Base-by-base conservation (phyloP, 768 basidiomycete genomes). In the Tulasnella calospora region DNA sequence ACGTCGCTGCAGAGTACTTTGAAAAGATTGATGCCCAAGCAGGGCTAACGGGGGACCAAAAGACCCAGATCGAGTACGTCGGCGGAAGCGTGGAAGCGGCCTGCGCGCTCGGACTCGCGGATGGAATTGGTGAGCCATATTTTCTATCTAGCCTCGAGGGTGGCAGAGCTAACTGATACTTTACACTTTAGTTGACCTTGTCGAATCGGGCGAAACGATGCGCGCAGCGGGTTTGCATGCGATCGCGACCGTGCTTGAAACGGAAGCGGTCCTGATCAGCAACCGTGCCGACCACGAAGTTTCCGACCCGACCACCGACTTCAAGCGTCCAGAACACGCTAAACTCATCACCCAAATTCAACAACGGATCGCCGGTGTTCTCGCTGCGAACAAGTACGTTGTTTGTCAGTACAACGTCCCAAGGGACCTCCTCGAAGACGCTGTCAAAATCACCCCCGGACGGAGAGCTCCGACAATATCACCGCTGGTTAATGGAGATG, bases 121-220 rank as follows among this genome's bases (percentile, higher is more conserved):
- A 99, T 84, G 98, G 96, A 10, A 98, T 99, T 78, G 94, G 95
- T 95, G 81, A 82, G 91, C 85, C 12, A 4, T 2, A 36, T n/a
- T 67, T 57, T 61, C 0, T 33, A 30, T 15, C 33, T 47, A 27
- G 30, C 17, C 38, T 17, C 13, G 13, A 35, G 3, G 33, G 19
- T 23, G 30, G 30, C 23, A 35, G 35, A 35, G 17, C 30, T 67
- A 35, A 33, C 30, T 30, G 19, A 35, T 67, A 0, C 33, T 30
- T 6, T 36, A 27, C 1, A 33, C 15, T 15, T 51, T 82, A 96
- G 96, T 99, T 72, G 97, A 99, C 85, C 92, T 99, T 74, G 97
- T 98, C 80, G 97, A 99, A 86, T 99, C 97, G 23, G 98, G 98
- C 61, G 98, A 99, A 82, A 99, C 98, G 10, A 99, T 99, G 98